Base-by-base conservation (phyloP, 352 stramenopile species). In the Blastocystis sp. region DNA sequence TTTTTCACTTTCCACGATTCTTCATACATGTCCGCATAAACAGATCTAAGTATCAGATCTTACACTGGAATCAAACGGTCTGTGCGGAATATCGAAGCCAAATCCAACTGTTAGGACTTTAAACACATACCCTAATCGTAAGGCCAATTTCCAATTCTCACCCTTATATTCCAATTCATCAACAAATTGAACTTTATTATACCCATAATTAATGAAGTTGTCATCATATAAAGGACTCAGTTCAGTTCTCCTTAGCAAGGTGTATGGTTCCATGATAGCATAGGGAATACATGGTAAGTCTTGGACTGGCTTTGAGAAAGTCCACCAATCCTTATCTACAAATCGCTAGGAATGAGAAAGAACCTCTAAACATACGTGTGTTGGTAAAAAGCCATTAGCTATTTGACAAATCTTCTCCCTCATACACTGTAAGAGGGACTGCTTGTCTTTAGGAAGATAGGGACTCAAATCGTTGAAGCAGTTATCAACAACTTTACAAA, bases 141-240 rank as follows among this genome's bases (percentile, higher is more conserved):
- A 48, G 9, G 2, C 40, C 2, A 48, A 64, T 51, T 4, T 30
- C 54, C 27, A 80, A 64, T n/a, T 40, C 44, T 33, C 66, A 80
- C 17, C 69, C 69, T 22, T 35, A n/a, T 80, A 40, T 40, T 64
- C 44, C 57, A 82, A 19, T n/a, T 82, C 22, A 22, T 82, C 73
- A 13, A 82, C n/a, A 17, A 64, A 82, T 42, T 82, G 73, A 2
- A 82, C 73, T 42, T 82, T 82, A 33, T 82, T 82, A 42, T 82
- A 82, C 19, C 73, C 73, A 22, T 82, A 82, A 33, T 82, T 82
- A 7, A 82, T 82, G 3, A 82, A 82, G 6, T 69, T 44, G 33
- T 82, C 73, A 44, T 69, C 27, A 22, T 44, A 82, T 7, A 82
- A 35, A 35, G 73, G 73, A 40, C 6, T 82, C 9, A 11, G 5